Evolutionary conservation across 2,329 filamentous ascomycete species (phyloP).

Genomic region (Botrytis porri): DNA sequence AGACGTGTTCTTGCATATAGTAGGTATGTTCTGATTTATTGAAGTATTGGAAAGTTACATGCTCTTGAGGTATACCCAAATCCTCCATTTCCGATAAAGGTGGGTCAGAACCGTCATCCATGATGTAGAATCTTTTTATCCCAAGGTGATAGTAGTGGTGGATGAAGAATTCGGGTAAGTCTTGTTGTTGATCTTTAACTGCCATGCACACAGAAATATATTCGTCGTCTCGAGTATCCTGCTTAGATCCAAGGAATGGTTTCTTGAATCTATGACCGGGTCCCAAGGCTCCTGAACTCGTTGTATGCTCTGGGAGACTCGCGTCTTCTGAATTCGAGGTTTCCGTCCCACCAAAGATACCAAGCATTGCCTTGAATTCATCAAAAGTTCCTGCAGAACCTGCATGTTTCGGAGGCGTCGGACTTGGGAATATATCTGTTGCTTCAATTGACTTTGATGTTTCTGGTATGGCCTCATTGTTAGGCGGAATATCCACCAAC

Average conservation of each 20-base stretch:
- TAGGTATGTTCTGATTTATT: conserved; percentile 6
- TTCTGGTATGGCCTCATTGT: background rate
- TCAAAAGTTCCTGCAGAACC: conserved; percentile 18
- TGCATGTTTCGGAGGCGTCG: background rate
- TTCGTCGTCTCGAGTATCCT: conserved; percentile 22
- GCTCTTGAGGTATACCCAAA: conserved; percentile 26
- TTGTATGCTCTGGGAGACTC: background rate
- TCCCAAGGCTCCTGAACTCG: background rate
- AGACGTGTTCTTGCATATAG: conserved; percentile 27
- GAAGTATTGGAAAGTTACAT: conserved; percentile 30
- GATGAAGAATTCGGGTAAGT: conserved; percentile 33
- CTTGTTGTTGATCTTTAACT: conserved; percentile 29
- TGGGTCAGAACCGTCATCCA: conserved; percentile 34
- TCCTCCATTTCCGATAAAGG: conserved; percentile 27
- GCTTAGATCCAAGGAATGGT: conserved; percentile 13
- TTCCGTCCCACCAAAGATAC: background rate
- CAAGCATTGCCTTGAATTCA: conserved; percentile 20
- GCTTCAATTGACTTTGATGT: background rate
- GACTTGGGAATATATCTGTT: background rate
- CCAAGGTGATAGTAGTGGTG: conserved; percentile 35
- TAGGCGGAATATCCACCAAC: conserved; percentile 12
- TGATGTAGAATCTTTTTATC: conserved; percentile 34
- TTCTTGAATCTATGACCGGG: conserved; percentile 1
- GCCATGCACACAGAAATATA: conserved; percentile 34
- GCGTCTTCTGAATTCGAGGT: background rate